Percentiles rank a stretch among this genome's conserved stretches.
These are phyloP conservation scores for Proliferodiscus dingleyae DNA, from an alignment of 2,329 filamentous ascomycete species.

Conservation along the genomic window DNA sequence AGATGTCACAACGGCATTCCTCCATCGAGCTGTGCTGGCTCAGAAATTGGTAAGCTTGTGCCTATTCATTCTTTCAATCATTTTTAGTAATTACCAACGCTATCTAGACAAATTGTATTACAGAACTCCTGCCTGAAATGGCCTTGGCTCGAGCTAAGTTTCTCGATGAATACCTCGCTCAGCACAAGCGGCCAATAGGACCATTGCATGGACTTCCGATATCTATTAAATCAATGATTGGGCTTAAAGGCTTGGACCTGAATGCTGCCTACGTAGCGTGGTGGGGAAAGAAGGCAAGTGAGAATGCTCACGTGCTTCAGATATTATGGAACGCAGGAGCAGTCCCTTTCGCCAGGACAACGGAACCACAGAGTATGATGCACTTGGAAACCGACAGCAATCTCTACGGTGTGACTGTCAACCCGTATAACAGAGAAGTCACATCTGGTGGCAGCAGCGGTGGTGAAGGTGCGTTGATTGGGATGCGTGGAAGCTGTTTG, in stretches of 20 bases:
- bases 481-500: slow-evolving; percentile 45
- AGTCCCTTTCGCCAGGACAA: slow-evolving; percentile 49
- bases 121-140: slow-evolving; percentile 17
- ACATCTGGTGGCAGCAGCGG: slow-evolving; percentile 59
- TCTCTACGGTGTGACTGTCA: slow-evolving; percentile 37
- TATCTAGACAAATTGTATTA: slow-evolving; percentile 20
- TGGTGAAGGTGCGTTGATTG: slow-evolving; percentile 56
- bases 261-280: slow-evolving; percentile 45
- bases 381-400: slow-evolving; percentile 17
- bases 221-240: slow-evolving; percentile 50
- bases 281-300: slow-evolving; percentile 37
- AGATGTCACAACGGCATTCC: slow-evolving; percentile 45
- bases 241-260: slow-evolving; percentile 41
- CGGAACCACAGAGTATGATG: slow-evolving; percentile 49
- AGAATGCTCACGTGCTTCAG: slow-evolving; percentile 43
- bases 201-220: slow-evolving; percentile 58
- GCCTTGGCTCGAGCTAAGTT: slow-evolving; percentile 21
- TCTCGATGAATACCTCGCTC: slow-evolving; percentile 15
- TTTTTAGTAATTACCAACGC: background rate
- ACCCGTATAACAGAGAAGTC: slow-evolving; percentile 51
- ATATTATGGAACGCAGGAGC: slow-evolving; percentile 42
- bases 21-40: slow-evolving; percentile 48
- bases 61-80: background rate
- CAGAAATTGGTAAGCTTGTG: slow-evolving; percentile 38
- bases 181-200: slow-evolving; percentile 39